phyloP scores from a whole-genome alignment of 257 asterid genomes.

The Mitragyna speciosa region DNA sequence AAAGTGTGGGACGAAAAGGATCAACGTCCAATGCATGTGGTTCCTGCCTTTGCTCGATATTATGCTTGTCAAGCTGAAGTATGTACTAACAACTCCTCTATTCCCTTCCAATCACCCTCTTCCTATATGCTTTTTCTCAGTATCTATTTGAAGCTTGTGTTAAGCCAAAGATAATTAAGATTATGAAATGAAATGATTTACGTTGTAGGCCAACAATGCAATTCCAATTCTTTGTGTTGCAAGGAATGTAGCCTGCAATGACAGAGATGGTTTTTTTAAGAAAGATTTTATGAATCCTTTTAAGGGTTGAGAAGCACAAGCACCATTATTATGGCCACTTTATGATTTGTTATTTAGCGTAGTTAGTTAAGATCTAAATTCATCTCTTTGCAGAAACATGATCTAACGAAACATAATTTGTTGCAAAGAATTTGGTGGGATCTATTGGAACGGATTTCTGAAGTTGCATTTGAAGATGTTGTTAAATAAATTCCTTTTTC shows the following conservation, averaged over 20 bases:
- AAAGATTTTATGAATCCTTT: slow-evolving; percentile 40
- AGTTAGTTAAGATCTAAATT: slow-evolving; percentile 18
- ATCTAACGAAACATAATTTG: slow-evolving; percentile 25
- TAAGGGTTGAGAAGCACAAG: background rate
- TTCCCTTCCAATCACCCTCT: slow-evolving; percentile 7
- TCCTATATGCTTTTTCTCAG: background rate
- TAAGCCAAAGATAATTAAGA: slow-evolving; percentile 21
- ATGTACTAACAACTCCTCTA: too few species aligned
- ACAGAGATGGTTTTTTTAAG: slow-evolving; percentile 96
- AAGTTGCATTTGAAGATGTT: slow-evolving; percentile 82
- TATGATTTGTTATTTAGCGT: too few species aligned
- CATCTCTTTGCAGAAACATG: slow-evolving; percentile 5
- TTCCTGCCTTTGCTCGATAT: slow-evolving; percentile 98
- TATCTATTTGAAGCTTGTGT: slow-evolving; percentile 2
- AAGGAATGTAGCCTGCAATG: slow-evolving; percentile 96
- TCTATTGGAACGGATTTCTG: slow-evolving; percentile 66
- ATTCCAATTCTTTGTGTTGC: slow-evolving; percentile 94
- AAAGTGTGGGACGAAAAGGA: too few species aligned
- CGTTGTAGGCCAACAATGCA: slow-evolving; percentile 68
- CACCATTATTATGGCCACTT: slow-evolving; percentile 1
- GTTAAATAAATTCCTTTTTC: slow-evolving; percentile 53
- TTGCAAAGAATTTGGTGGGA: slow-evolving; percentile 86
- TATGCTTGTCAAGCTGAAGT: slow-evolving; percentile 97
- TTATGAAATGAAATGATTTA: slow-evolving; percentile 10
- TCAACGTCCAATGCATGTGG: slow-evolving; percentile 95